Evolutionary conservation across 2,329 filamentous ascomycete genomes (phyloP), one percentile per base, ranked within the genome.

Genomic region (Decorospora gaudefroyi): DNA sequence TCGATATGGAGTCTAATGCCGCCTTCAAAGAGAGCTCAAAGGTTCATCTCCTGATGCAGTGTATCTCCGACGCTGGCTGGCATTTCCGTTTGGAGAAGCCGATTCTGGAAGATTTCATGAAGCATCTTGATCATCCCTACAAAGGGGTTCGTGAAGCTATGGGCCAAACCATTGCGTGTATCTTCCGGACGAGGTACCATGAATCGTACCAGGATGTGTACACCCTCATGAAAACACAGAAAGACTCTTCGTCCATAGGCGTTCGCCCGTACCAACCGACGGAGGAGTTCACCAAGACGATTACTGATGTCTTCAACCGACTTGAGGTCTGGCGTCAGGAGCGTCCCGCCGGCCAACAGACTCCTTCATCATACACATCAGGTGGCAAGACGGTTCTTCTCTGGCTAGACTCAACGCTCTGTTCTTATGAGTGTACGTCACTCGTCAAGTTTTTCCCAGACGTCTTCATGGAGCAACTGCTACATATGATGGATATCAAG

Each of bases 401-500:
- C 31, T 99, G 93, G 93, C 82, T 99, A 4, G 93, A 99, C 71
- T 87, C 84, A 34, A 93, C 90, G 11, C 78, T 99, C 3, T 90
- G 88, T 2, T 95, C 90, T 0, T 88, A 95, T 53, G 93, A 97
- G 68, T 99, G 93, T 72, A 95, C 84, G 0, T 87, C 93, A 65
- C 81, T 99, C 10, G 83, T 95, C 12, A 84, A 86, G 3, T 97
- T 96, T 79, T 97, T 99, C 76, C 87, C 90, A 0, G 81, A 88
- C 23, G 79, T 87, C 0, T 92, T 97, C 64, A 93, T 95, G 69
- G 88, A 93, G 61, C 88, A 96, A 68, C 81, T 99, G 10, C 76
- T 99, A 38, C 91, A 99, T 76, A 99, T 99, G 93, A 99, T 99
- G 92, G 93, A 99, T 65, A 90, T 99, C 68, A 97, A 97, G 70